Base-by-base conservation (phyloP, 2,329 filamentous ascomycete genomes). In the Exophiala calicioides region DNA sequence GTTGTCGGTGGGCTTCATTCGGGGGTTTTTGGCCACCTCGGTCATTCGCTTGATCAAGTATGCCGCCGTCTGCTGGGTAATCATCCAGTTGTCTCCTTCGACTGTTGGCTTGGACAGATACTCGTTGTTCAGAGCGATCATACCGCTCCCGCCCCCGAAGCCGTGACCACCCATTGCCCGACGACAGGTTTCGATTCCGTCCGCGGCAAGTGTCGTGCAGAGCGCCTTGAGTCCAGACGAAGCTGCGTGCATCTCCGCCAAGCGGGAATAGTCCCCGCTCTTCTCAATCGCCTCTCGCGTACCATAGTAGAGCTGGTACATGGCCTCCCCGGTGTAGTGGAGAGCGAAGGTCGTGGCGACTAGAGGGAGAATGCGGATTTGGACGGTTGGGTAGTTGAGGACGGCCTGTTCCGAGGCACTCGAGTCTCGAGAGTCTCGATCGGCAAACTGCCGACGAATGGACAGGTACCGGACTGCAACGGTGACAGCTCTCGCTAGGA, bases 81-180 rank as follows among this genome's bases (percentile, higher is more conserved):
- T 78, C 75, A 78, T 78, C 73, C 74, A 78, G 45, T 79, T 79
- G 56, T 78, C 76, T 2, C 76, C 76, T 53, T 79, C 75, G 2
- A 79, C 76, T 0, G 75, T 79, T 1, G 74, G 74, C 57, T 78
- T 78, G 2, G 74, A 62, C 4, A 76, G 63, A 41, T 77, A 76
- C 47, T 76, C 73, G 10, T 69, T 66, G 54, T 78, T 76, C 27
- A 77, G 62, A 21, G 75, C 72, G 8, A 78, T 72, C 23, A 78
- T 67, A 2, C 76, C 76, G 56, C 73, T 77, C 1, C 70, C 72
- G 13, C 73, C 74, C 3, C 75, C 73, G 53, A 77, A 79, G 1
- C 76, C 75, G 58, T 79, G 76, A 0, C 76, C 76, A 13, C 76
- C 76, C 67, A 78, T 70, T 4, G 75, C 74, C 33, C 75, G 63